Evolutionary conservation across 768 basidiomycete species (phyloP), one percentile per base, ranked within the genome.

Genomic region (Roridomyces roridus): DNA sequence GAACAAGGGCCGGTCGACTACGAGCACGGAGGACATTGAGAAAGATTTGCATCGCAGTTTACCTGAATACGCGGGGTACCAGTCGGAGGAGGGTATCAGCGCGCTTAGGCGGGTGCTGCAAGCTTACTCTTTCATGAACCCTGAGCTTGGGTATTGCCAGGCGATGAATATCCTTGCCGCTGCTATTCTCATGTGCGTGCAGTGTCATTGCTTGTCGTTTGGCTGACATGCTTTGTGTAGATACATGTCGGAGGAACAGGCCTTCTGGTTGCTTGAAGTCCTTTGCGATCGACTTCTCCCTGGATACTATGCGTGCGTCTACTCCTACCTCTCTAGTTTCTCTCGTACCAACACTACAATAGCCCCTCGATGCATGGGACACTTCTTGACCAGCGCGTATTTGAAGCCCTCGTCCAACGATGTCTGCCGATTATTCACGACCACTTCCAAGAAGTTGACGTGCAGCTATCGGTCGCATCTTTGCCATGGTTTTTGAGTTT

Each of bases 361-460:
- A 96, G 94, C 61, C 93, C 94, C 2, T 96, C 96, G 0, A 99
- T 99, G 97, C 94, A 98, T 65, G 97, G 97, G 14, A 99, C 97
- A 0, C 82, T 99, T 11, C 85, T 99, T n/a, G 97, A 99, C 69
- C 97, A 99, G 71, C 85, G 95, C 18, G 97, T 99, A 0, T 99
- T 99, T 59, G 97, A 99, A 70, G 87, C 95, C 6, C 81, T 99
- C 28, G 96, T 98, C 7, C 83, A 89, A 51, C 85, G 87, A 50
- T 92, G 91, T 75, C 79, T 98, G 35, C 95, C 95, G 4, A 91
- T 96, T 66, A 92, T 99, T 63, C 89, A 96, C 64, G 94, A 97
- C 25, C 92, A 98, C 71, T 97, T 98, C 75, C 81, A 83, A 63
- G 78, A 72, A 15, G 94, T 96, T 29, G 96, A 99, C 66, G 96